These are phyloP conservation scores for Kodamaea restingae DNA, from an alignment of 805 yeast species.

Conservation along the genomic window DNA sequence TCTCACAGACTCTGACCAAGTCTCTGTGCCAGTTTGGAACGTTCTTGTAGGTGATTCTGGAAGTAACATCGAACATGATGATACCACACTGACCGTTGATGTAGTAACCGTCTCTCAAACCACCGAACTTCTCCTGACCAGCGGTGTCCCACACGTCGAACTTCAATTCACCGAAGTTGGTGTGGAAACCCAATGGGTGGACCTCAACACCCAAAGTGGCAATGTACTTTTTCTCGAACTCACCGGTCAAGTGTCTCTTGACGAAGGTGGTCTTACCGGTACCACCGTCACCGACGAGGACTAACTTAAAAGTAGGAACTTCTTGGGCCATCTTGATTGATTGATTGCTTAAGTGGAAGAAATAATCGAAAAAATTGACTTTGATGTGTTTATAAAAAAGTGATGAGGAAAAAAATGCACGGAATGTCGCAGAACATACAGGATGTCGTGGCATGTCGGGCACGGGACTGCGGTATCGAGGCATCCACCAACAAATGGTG, in stretches of 20 bases:
- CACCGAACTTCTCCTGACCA: conserved; percentile 99
- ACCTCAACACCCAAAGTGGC: conserved; percentile 99
- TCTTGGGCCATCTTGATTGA: conserved; percentile 48
- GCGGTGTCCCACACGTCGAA: conserved; percentile 99
- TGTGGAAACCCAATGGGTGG: conserved; percentile 96
- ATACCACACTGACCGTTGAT: conserved; percentile 99
- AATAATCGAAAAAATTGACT: conserved; percentile 5
- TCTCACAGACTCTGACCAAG: conserved; percentile 98
- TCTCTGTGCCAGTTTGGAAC: conserved; percentile 99
- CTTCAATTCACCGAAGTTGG: conserved; percentile 97
- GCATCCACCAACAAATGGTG: too few relatives aligned
- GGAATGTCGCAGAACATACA: conserved; percentile 3
- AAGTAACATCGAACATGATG: conserved; percentile 99
- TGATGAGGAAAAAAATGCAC: conserved; percentile 5
- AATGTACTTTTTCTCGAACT: conserved; percentile 96
- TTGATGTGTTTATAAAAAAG: conserved; percentile 3
- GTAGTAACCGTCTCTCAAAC: conserved; percentile 98
- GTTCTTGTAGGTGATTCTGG: conserved; percentile 98
- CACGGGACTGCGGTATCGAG: too few relatives aligned
- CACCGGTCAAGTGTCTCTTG: conserved; percentile 99
- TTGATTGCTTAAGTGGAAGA: conserved; percentile 8
- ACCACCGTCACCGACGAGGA: conserved; percentile 99
- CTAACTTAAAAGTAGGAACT: conserved; percentile 97
- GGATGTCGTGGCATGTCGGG: neutral
- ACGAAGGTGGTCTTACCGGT: conserved; percentile 99